Conservation (phyloP, 306 rosid species). For the Boehmeria nivea region DNA sequence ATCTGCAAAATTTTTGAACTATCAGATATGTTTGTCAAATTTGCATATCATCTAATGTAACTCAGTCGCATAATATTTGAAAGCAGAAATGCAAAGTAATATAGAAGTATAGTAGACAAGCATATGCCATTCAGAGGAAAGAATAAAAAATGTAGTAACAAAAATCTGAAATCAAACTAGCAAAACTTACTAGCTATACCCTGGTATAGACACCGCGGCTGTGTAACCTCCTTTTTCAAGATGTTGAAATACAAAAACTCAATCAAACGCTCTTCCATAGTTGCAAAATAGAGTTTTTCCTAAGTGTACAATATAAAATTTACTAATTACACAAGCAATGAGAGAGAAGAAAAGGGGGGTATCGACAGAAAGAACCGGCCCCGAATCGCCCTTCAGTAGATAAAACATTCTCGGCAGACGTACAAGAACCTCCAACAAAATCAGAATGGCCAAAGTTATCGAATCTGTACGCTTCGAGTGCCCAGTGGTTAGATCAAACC, state of each 20-base stretch:
- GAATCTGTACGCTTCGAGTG: constrained; percentile 17
- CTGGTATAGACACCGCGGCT: constrained; percentile 5
- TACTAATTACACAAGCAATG: constrained; percentile 45
- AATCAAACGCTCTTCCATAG: no score
- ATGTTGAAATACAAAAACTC: no score
- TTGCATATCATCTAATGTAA: no score
- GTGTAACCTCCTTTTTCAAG: no score
- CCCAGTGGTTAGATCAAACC: constrained; percentile 28
- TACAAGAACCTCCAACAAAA: constrained; percentile 12
- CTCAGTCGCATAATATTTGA: no score
- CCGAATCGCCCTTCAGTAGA: background rate
- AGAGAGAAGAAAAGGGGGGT: constrained; percentile 11
- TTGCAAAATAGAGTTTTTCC: no score
- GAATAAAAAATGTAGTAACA: background rate
- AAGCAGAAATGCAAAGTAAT: no score
- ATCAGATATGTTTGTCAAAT: no score
- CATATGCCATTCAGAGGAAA: no score
- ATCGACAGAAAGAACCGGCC: constrained; percentile 14
- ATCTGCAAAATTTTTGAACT: no score
- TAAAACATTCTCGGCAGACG: no score
- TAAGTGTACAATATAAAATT: background rate
- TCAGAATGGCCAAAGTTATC: constrained; percentile 21
- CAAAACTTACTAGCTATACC: background rate
- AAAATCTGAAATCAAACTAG: constrained; percentile 6
- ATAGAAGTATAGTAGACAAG: no score